phyloP scores from a whole-genome alignment of 495 filamentous ascomycete genomes.

The Talaromyces thailandensis region DNA sequence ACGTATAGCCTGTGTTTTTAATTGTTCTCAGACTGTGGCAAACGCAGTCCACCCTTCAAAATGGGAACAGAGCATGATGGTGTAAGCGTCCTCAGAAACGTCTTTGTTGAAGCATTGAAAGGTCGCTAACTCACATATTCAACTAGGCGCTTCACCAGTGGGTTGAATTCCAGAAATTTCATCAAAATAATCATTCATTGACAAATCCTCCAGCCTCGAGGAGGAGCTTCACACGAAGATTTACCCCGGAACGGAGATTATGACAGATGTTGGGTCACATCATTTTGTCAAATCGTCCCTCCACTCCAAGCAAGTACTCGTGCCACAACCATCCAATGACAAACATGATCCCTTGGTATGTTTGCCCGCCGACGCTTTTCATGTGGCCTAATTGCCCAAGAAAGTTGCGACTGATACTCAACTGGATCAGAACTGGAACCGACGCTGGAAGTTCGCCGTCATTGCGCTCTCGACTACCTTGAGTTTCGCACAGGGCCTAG shows the following conservation, averaged over 20 bases:
- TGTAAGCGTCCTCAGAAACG: neutral
- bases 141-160: neutral
- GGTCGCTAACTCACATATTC: neutral
- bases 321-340: constrained; percentile 43
- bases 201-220: constrained; percentile 14
- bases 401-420: neutral
- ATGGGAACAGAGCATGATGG: neutral
- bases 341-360: constrained; percentile 35
- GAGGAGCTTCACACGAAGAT: constrained; percentile 45
- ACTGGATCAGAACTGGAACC: constrained; percentile 28
- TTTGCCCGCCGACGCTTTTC: neutral
- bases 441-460: constrained; percentile 30
- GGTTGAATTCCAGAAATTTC: neutral
- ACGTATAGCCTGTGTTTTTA: neutral
- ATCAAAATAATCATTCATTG: neutral
- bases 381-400: too few species aligned
- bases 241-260: constrained; percentile 55
- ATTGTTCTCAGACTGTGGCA: neutral
- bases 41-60: neutral
- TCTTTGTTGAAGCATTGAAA: neutral
- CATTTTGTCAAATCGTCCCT: constrained; percentile 48
- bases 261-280: constrained; percentile 49
- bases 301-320: constrained; percentile 34
- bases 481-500: constrained; percentile 7
- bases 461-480: constrained; percentile 38